Conservation (phyloP, 352 stramenopile species). For the Thalassiosira hispida region DNA sequence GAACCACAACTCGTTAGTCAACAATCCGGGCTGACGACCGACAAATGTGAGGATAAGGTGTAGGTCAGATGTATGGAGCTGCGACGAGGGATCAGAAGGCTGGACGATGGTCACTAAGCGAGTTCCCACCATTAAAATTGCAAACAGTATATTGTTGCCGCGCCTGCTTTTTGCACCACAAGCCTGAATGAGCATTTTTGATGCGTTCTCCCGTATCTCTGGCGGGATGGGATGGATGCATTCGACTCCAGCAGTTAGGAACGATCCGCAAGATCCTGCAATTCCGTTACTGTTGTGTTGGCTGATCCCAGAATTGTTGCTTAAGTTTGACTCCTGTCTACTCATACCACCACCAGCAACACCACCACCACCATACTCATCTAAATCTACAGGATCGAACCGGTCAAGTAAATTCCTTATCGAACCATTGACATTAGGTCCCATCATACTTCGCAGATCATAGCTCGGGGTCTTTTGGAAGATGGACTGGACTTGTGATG, state of each 20-base stretch:
- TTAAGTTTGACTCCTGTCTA: not conserved
- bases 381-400: conserved; percentile 43
- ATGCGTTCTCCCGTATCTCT: conserved; percentile 60
- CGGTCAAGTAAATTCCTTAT: conserved; percentile 50
- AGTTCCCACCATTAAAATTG: conserved; percentile 62
- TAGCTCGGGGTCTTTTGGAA: conserved; percentile 66
- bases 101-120: conserved; percentile 69
- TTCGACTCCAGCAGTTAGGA: conserved; percentile 64
- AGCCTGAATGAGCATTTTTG: conserved; percentile 43
- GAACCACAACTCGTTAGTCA: conserved; percentile 75
- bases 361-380: conserved; percentile 6
- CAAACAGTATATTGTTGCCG: conserved; percentile 54
- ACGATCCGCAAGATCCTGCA: conserved; percentile 45
- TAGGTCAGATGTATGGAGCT: conserved; percentile 72
- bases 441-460: conserved; percentile 71
- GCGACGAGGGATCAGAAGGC: conserved; percentile 57
- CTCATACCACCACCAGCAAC: not conserved
- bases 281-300: conserved; percentile 2
- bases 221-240: conserved; percentile 63
- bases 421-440: conserved; percentile 45
- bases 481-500: conserved; percentile 67
- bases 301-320: no score
- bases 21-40: conserved; percentile 50
- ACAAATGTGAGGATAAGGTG: conserved; percentile 75
- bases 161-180: conserved; percentile 10